Evolutionary conservation across 1,284 basidiomycete species (phyloP).

Genomic region (Somion occarium): DNA sequence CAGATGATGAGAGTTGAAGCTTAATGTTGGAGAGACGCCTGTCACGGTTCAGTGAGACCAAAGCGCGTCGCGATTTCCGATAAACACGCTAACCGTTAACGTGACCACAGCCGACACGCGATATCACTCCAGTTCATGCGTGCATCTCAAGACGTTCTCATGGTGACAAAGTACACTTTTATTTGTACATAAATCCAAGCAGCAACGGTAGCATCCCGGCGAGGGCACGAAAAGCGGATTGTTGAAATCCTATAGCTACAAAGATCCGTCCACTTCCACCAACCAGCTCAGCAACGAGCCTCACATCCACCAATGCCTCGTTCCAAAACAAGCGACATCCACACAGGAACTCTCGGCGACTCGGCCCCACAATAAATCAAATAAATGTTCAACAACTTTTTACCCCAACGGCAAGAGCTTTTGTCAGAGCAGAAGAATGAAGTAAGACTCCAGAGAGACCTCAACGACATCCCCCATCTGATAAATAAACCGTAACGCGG

Average conservation of each 20-base stretch:
- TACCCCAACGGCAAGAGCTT: conserved; percentile 4
- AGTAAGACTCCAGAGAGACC: background rate
- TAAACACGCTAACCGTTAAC: background rate
- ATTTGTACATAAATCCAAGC: background rate
- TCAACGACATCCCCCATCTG: conserved; percentile 24
- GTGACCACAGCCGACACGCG: background rate
- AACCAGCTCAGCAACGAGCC: background rate
- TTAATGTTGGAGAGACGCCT: too few relatives aligned
- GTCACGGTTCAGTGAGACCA: too few relatives aligned
- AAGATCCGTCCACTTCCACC: conserved; percentile 8
- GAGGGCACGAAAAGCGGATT: conserved; percentile 20
- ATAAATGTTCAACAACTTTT: conserved; percentile 5
- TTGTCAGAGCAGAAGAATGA: background rate
- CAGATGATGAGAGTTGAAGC: too few relatives aligned
- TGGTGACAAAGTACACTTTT: background rate
- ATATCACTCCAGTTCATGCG: background rate
- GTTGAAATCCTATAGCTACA: conserved; percentile 27
- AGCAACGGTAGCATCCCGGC: conserved; percentile 1
- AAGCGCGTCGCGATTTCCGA: too few relatives aligned
- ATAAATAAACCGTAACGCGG: conserved; percentile 45
- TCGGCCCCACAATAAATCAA: background rate
- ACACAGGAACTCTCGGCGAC: conserved; percentile 1
- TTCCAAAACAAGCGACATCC: background rate
- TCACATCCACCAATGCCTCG: background rate
- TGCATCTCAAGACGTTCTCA: background rate